A percentile compares a stretch with the other conserved stretches of the same genome.
phyloP scores from a whole-genome alignment of 768 basidiomycete species.

The Rhizopogon vulgaris region DNA sequence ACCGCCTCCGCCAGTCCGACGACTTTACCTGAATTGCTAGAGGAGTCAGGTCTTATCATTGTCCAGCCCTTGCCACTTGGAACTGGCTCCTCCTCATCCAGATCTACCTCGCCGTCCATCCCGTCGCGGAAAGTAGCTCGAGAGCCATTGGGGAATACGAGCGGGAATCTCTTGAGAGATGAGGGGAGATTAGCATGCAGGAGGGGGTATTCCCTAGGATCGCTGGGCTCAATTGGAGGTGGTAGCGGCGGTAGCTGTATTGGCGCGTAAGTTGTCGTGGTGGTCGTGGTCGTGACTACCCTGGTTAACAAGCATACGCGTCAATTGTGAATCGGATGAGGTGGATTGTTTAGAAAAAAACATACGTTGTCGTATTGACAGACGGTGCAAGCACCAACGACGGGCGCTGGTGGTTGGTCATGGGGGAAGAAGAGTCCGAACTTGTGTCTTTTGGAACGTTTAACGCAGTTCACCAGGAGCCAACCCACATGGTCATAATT shows the following conservation, averaged over 20 bases:
- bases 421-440: constrained; percentile 31
- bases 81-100: constrained; percentile 66
- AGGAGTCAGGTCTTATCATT: constrained; percentile 65
- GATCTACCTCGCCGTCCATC: constrained; percentile 54
- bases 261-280: constrained; percentile 86
- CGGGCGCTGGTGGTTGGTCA: constrained; percentile 62
- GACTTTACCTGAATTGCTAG: constrained; percentile 38
- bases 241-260: constrained; percentile 75
- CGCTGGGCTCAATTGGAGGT: constrained; percentile 62
- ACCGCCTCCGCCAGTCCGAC: constrained; percentile 75
- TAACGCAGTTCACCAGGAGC: constrained; percentile 21
- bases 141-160: constrained; percentile 76
- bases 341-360: constrained; percentile 9
- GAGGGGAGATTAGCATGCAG: constrained; percentile 68
- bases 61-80: constrained; percentile 67
- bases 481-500: constrained; percentile 24
- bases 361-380: constrained; percentile 80
- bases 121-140: constrained; percentile 77
- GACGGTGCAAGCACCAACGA: constrained; percentile 71
- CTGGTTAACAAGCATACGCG: constrained; percentile 34
- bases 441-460: constrained; percentile 15
- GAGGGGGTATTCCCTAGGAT: constrained; percentile 76
- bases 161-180: constrained; percentile 67
- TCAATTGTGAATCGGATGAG: constrained; percentile 9
- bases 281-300: constrained; percentile 87